These are phyloP conservation scores for Hirschioporus abietinus DNA, from an alignment of 768 basidiomycete genomes.

Conservation along the genomic window DNA sequence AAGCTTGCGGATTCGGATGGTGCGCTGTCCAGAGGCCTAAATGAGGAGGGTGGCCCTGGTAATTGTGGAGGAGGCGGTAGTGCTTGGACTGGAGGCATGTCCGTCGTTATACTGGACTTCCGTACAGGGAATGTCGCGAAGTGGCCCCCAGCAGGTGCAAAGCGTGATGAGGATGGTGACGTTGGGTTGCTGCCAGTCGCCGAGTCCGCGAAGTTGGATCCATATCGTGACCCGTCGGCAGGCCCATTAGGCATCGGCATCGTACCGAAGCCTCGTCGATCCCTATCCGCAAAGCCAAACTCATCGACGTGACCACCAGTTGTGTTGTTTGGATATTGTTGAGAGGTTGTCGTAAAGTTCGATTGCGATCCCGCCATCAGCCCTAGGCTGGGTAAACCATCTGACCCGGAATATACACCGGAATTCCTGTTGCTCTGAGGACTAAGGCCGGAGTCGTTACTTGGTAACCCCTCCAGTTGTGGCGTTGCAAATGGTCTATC, in stretches of 20 bases:
- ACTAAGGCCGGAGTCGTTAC: not conserved
- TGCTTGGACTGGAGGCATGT: constrained; percentile 14
- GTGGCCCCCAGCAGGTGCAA: constrained; percentile 33
- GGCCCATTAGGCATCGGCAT: not conserved
- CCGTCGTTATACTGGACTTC: constrained; percentile 10
- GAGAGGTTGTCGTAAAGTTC: not conserved
- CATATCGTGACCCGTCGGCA: not conserved
- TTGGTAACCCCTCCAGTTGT: not conserved
- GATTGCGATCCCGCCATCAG: not conserved
- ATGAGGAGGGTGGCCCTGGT: constrained; percentile 13
- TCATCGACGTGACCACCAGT: not conserved
- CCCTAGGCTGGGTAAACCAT: not conserved
- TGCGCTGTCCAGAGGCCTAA: not conserved
- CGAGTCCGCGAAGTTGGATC: not conserved
- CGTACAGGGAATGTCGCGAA: constrained; percentile 65
- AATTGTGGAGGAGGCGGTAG: constrained; percentile 11
- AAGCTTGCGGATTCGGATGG: not conserved
- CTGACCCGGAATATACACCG: not conserved
- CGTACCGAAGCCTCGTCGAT: not conserved
- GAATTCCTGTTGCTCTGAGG: not conserved
- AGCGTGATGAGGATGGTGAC: not conserved
- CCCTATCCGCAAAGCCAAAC: constrained; percentile 1
- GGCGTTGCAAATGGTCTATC: not conserved
- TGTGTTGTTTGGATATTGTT: not conserved
- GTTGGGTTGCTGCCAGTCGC: constrained; percentile 3